phyloP scores from a whole-genome alignment of 2,329 filamentous ascomycete species.

The Setomelanomma holmii region DNA sequence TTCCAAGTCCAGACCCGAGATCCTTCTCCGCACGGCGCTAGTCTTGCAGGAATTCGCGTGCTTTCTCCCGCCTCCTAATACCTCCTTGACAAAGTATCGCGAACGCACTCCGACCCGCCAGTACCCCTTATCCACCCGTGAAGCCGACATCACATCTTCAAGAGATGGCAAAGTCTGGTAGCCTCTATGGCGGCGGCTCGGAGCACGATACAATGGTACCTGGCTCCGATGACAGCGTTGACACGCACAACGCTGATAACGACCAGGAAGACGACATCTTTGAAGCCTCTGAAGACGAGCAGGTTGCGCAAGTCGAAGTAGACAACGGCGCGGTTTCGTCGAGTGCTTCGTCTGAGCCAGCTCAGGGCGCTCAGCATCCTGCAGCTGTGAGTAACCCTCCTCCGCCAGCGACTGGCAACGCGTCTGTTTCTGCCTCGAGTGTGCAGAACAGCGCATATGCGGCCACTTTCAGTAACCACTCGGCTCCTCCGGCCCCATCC shows the following conservation, averaged over 20 bases:
- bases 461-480: background rate
- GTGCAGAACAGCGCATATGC: background rate
- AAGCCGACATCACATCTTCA: too few relatives aligned
- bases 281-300: background rate
- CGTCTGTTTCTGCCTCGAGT: background rate
- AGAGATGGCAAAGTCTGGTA: background rate
- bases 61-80: too few relatives aligned
- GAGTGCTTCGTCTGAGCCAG: background rate
- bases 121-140: too few relatives aligned
- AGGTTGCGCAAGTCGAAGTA: background rate
- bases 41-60: too few relatives aligned
- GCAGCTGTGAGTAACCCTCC: background rate
- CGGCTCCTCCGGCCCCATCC: too few relatives aligned
- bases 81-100: too few relatives aligned
- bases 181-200: background rate
- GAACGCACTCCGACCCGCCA: too few relatives aligned
- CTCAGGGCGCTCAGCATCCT: background rate
- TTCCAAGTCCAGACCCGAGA: too few relatives aligned
- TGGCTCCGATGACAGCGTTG: background rate
- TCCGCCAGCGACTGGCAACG: background rate
- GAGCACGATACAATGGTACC: background rate
- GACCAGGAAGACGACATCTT: background rate
- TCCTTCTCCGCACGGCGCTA: too few relatives aligned
- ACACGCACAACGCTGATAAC: background rate
- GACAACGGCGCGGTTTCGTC: background rate